Evolutionary conservation across 1,139 yeast species (phyloP).

Genomic region (Yamadazyma diospyri): DNA sequence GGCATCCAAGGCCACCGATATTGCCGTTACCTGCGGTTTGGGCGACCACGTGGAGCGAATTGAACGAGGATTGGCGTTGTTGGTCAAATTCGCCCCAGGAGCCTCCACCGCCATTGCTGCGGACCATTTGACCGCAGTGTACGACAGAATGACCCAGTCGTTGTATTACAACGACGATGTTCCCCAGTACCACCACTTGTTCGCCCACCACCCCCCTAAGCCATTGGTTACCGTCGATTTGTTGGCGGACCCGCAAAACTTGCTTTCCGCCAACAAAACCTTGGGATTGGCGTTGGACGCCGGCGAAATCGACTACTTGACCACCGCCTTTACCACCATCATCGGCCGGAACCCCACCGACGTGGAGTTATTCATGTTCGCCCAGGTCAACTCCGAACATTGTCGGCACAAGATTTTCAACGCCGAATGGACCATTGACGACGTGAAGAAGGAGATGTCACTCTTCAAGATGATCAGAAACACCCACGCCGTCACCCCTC

Average conservation of each 20-base stretch:
- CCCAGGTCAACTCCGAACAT: conserved; percentile 98
- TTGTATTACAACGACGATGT: conserved; percentile 46
- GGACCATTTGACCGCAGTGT: conserved; percentile 63
- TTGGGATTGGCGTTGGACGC: conserved; percentile 89
- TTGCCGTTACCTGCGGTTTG: conserved; percentile 84
- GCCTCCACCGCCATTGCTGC: conserved; percentile 16
- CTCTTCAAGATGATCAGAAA: conserved; percentile 95
- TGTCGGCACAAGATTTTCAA: conserved; percentile 99
- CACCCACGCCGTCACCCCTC: conserved; percentile 79
- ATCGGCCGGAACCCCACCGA: conserved; percentile 95
- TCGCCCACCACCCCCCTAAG: conserved; percentile 76
- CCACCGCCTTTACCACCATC: conserved; percentile 67
- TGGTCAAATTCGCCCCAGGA: conserved; percentile 39
- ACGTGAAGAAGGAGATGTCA: conserved; percentile 64
- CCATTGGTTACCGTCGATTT: conserved; percentile 79
- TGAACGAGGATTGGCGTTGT: conserved; percentile 82
- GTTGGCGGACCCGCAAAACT: conserved; percentile 55
- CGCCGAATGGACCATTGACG: conserved; percentile 98
- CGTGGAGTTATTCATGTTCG: conserved; percentile 97
- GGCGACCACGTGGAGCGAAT: conserved; percentile 68
- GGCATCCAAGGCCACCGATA: conserved; percentile 98
- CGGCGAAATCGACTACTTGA: conserved; percentile 88
- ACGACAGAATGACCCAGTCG: conserved; percentile 93
- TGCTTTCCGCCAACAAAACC: conserved; percentile 73
- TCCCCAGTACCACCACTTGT: conserved; percentile 68